phyloP scores from a whole-genome alignment of 2,329 filamentous ascomycete genomes.

The Calonectria montana region DNA sequence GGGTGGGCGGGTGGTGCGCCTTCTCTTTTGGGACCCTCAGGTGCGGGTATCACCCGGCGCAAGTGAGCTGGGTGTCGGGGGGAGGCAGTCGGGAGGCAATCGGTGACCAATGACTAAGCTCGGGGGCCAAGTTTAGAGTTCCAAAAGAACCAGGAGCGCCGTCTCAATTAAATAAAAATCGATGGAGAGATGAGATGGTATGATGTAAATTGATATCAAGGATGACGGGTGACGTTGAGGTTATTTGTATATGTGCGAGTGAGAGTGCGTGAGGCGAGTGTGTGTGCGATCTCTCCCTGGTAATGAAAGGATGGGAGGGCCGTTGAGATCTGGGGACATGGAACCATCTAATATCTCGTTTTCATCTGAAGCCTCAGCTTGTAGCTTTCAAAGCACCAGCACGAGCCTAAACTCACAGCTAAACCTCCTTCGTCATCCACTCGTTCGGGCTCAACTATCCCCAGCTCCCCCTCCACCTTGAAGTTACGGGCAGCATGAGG shows the following conservation, averaged over 20 bases:
- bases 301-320: not conserved
- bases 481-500: slow-evolving; percentile 19
- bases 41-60: not conserved
- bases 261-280: not conserved
- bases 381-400: not conserved
- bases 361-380: slow-evolving; percentile 7
- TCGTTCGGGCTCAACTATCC: slow-evolving; percentile 24
- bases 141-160: not conserved
- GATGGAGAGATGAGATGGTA: not conserved
- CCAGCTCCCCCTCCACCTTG: slow-evolving; percentile 17
- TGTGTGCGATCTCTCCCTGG: slow-evolving; percentile 3
- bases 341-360: slow-evolving; percentile 24
- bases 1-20: not conserved
- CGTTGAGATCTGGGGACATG: slow-evolving; percentile 22
- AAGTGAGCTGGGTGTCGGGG: slow-evolving; percentile 11
- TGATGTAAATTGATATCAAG: not conserved
- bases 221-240: not conserved
- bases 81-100: slow-evolving; percentile 5
- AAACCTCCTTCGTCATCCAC: slow-evolving; percentile 14
- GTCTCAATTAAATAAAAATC: not conserved
- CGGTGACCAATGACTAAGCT: slow-evolving; percentile 18
- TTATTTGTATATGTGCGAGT: not conserved
- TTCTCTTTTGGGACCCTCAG: slow-evolving; percentile 13
- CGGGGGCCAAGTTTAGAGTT: slow-evolving; percentile 5
- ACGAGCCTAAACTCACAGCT: slow-evolving; percentile 8